These are phyloP conservation scores for Pisolithus marmoratus DNA, from an alignment of 768 basidiomycete species.

Conservation along the genomic window DNA sequence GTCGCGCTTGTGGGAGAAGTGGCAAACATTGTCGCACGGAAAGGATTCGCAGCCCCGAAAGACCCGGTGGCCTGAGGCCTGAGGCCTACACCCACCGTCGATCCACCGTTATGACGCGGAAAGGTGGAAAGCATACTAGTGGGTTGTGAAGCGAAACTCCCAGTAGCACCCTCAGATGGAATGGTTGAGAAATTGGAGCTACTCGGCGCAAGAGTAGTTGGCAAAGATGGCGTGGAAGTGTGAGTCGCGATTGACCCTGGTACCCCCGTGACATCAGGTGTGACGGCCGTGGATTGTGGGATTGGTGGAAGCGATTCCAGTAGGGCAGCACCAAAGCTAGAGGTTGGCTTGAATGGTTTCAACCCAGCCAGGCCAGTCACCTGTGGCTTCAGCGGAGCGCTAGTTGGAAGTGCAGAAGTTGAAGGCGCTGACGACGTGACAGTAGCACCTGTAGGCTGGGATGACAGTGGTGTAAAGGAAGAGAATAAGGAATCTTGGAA, in stretches of 20 bases:
- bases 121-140: constrained; percentile 15
- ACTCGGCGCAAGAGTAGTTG: constrained; percentile 11
- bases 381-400: constrained; percentile 35
- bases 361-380: constrained; percentile 52
- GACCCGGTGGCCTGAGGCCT: constrained; percentile 59
- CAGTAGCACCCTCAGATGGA: constrained; percentile 12
- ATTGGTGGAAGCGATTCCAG: constrained; percentile 72
- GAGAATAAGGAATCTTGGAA: constrained; percentile 46
- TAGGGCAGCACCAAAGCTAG: constrained; percentile 72
- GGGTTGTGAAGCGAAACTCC: constrained; percentile 32
- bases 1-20: constrained; percentile 5
- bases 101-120: constrained; percentile 12
- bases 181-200: constrained; percentile 7
- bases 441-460: constrained; percentile 47
- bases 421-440: constrained; percentile 29
- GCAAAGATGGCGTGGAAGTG: constrained; percentile 21
- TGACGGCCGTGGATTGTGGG: constrained; percentile 49
- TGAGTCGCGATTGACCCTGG: constrained; percentile 10
- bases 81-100: constrained; percentile 39
- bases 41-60: constrained; percentile 51
- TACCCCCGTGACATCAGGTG: constrained; percentile 31
- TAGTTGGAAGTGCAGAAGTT: constrained; percentile 20
- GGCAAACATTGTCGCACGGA: constrained; percentile 56
- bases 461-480: constrained; percentile 35
- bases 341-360: constrained; percentile 80